Evolutionary conservation across 805 yeast genomes (phyloP).

Genomic region (Saccharomycopsis sp.): DNA sequence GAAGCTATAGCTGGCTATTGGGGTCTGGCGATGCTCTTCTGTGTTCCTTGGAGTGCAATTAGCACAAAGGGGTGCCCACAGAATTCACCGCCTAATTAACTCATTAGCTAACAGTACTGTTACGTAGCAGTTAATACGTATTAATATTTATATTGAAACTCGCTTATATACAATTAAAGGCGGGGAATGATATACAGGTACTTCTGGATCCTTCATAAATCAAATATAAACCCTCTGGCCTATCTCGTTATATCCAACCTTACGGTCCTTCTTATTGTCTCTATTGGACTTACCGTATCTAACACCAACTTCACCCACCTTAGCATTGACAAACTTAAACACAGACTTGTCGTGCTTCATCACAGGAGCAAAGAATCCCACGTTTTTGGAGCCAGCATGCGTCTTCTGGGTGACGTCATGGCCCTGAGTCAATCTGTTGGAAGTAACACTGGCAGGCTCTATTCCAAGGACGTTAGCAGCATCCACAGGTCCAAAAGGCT

Average conservation of each 20-base stretch:
- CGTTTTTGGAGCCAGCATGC: constrained; percentile 27
- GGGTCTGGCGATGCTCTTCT: too few species aligned
- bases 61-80: too few species aligned
- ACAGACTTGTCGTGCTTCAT: constrained; percentile 62
- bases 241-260: constrained; percentile 58
- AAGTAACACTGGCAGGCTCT: constrained; percentile 80
- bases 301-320: constrained; percentile 80
- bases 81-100: too few species aligned
- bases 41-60: too few species aligned
- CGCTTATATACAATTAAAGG: not conserved
- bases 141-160: too few species aligned
- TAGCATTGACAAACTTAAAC: constrained; percentile 71
- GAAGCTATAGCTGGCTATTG: too few species aligned
- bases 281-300: constrained; percentile 89
- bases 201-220: not conserved
- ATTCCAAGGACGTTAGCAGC: constrained; percentile 80
- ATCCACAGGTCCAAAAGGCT: constrained; percentile 93
- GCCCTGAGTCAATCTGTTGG: constrained; percentile 57
- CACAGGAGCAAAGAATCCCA: constrained; percentile 46
- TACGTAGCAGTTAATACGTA: too few species aligned
- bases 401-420: constrained; percentile 36
- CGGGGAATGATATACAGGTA: not conserved
- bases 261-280: constrained; percentile 82
- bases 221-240: constrained; percentile 43
- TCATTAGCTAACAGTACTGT: too few species aligned